A percentile compares a stretch with the other conserved stretches of the same genome.
Evolutionary conservation across 495 filamentous ascomycete genomes (phyloP).

Genomic region (Extremus antarcticus): DNA sequence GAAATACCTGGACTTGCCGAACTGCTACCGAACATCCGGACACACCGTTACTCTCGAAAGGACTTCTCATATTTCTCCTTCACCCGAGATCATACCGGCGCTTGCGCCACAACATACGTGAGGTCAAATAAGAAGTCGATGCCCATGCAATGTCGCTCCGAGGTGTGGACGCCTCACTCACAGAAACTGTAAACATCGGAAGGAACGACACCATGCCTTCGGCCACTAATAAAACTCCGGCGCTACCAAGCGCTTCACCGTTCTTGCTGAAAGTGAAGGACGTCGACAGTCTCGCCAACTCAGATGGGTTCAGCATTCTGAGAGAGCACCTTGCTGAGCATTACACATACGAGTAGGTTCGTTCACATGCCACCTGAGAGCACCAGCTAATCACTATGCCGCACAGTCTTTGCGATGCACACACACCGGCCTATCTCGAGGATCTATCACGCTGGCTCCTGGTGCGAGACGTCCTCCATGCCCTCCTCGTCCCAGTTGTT

Average conservation of each 20-base stretch:
- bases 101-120: neutral
- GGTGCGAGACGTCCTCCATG: slow-evolving; percentile 52
- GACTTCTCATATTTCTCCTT: too few relatives aligned
- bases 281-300: slow-evolving; percentile 5
- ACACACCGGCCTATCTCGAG: neutral
- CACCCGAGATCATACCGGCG: too few relatives aligned
- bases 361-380: neutral
- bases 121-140: neutral
- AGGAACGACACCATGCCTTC: neutral
- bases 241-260: slow-evolving; percentile 3
- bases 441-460: slow-evolving; percentile 33
- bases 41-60: too few relatives aligned
- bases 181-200: too few relatives aligned
- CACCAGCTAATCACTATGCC: neutral
- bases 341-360: slow-evolving; percentile 13
- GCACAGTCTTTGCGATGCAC: slow-evolving; percentile 6
- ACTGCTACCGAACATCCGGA: neutral
- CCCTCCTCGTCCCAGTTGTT: slow-evolving; percentile 46
- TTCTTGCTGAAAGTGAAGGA: slow-evolving; percentile 10
- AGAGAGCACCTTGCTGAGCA: slow-evolving; percentile 13
- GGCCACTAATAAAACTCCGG: neutral
- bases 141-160: neutral
- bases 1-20: neutral
- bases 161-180: neutral
- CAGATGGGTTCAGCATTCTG: slow-evolving; percentile 15